Evolutionary conservation across 2,329 filamentous ascomycete species (phyloP), one percentile per base, ranked within the genome.

Genomic region (Periconia macrospinosa): DNA sequence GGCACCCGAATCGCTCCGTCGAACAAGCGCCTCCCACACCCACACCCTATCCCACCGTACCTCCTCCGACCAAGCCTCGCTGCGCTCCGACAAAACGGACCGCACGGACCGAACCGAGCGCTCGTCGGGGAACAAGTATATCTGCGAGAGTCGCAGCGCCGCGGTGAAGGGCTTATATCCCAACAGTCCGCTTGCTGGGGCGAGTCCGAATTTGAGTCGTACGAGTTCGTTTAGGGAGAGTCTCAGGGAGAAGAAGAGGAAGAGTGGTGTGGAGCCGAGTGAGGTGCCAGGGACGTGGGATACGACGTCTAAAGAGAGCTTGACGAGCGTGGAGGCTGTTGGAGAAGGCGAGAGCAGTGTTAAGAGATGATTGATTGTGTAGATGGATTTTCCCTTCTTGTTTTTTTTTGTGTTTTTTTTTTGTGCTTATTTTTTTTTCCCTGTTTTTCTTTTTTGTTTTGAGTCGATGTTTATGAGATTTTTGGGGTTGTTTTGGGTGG

Each of bases 91-190:
- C 13, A 62, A 40, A 62, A 57, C 19, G 5, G 45, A 45, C 53
- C 55, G 45, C 60, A 66, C 41, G 30, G 61, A 67, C 37, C 58
- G 55, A 11, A 63, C 59, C 1, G 67, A 67, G 15, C 41, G 53
- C 2, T 46, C 52, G 1, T 54, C 60, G 2, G 68, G 63, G 44
- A 67, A 61, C 41, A 57, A 66, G 23, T 72, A 72, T 49, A 56
- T 67, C 61, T 69, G 66, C 52, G 69, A 75, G 49, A 67, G 66
- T 41, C 64, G 70, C 19, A 74, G 72, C 45, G 72, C 72, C 14
- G 72, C 70, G 1, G 66, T 75, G 54, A 75, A 75, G 53, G 72
- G 62, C 7, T 47, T 75, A 40, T 75, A 75, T 52, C 69, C 71
- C 5, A 69, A 70, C 49, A 62, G 61, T 20, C 66, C 67, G 6